Conservation (phyloP, 164 flowering plant genomes). For the Annona squamosa region DNA sequence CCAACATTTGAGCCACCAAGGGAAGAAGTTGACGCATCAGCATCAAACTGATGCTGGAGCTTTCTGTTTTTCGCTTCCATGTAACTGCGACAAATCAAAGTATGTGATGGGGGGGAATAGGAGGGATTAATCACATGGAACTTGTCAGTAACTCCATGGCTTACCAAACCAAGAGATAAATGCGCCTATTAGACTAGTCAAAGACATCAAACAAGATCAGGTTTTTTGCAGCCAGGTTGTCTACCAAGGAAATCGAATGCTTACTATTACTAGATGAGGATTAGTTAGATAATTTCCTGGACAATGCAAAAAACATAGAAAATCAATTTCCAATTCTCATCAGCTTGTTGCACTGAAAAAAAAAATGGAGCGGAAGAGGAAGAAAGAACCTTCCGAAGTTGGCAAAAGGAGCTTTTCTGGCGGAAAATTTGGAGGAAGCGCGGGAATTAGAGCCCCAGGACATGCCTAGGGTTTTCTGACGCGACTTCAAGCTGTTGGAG, state of each 20-base stretch:
- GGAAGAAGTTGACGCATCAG: constrained; percentile 53
- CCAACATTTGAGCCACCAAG: constrained; percentile 25
- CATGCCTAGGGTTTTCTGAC: constrained; percentile 85
- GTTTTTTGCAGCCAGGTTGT: neutral
- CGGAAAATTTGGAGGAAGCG: constrained; percentile 59
- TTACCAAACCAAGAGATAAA: neutral
- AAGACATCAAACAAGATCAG: neutral
- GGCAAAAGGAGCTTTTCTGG: constrained; percentile 56
- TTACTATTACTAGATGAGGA: neutral
- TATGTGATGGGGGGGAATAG: neutral
- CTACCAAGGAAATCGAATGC: neutral
- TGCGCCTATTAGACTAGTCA: neutral
- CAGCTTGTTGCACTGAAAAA: neutral
- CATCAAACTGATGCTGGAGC: constrained; percentile 70
- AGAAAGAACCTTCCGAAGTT: constrained; percentile 59
- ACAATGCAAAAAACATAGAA: neutral
- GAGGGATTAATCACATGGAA: neutral
- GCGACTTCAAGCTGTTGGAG: constrained; percentile 26
- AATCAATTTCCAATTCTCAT: neutral
- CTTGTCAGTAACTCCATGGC: neutral
- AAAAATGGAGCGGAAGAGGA: neutral
- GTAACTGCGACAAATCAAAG: constrained; percentile 39
- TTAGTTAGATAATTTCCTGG: neutral
- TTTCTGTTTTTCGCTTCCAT: constrained; percentile 82
- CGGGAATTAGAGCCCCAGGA: constrained; percentile 85